Evolutionary conservation across 1,284 basidiomycete species (phyloP), one percentile per base, ranked within the genome.

Genomic region (Ceratobasidium sp.): DNA sequence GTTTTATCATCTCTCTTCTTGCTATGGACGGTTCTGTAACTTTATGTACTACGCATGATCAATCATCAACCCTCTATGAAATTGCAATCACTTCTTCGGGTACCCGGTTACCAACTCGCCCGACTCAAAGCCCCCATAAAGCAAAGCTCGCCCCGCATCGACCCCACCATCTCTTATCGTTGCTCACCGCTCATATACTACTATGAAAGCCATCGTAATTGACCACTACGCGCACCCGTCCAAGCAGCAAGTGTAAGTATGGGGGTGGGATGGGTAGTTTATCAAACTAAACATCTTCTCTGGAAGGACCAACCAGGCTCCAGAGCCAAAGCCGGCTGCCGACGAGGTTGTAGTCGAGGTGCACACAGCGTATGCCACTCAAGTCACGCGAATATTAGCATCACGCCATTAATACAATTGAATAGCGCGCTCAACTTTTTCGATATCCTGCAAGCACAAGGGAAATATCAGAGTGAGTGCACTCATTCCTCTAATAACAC

Each of bases 381-480:
- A 0, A 31, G 8, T 72, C 73, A 76, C 20, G 73, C 76, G 4
- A 77, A 76, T 6, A 67, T 77, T 20, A 80, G 77, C 72, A 77
- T 77, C 69, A 77, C 45, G 20, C 78, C 70, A 77, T 78, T 76
- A 77, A 54, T 69, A 76, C 73, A 10, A 20, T 56, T 32, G 31
- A 17, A 54, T 31, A 72, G 77, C 5, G 88, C 83, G 1, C 80
- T 92, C 68, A 93, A 94, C 79, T 93, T 90, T 80, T 93, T 91
- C 76, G 91, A 93, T 71, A 93, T 93, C 73, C 80, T 95, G 27
- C 92, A 94, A 81, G 81, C 89, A 0, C 91, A 94, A 80, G 94
- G 94, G 60, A 94, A 91, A 82, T 91, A 96, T 77, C 94, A 97
- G 77, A 80, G 80, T 79, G 50, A 67, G 77, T 74, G 20, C 43